Conservation (phyloP, 257 asterid genomes). For the Hygrophila difformis region DNA sequence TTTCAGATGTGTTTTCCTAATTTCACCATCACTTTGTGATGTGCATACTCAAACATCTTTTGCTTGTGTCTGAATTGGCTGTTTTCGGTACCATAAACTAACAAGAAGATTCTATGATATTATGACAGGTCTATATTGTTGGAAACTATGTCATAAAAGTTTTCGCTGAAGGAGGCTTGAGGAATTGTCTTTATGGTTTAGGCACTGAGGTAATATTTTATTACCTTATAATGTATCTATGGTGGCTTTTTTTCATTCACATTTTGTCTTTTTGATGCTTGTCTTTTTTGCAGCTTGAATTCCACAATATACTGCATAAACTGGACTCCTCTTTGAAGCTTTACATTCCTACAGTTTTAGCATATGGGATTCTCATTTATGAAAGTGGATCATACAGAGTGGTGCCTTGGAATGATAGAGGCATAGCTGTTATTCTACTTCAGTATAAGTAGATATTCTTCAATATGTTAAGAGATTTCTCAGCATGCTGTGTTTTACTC, state of each 20-base stretch:
- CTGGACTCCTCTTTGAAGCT: conserved; percentile 59
- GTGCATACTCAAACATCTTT: too few relatives aligned
- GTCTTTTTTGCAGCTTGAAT: conserved; percentile 60
- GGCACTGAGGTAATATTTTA: conserved; percentile 80
- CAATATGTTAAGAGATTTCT: background rate
- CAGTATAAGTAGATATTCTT: background rate
- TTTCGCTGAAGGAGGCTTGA: conserved; percentile 80
- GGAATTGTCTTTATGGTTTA: conserved; percentile 72
- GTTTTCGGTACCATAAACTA: conserved; percentile 6
- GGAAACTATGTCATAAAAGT: conserved; percentile 71
- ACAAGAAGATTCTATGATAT: conserved; percentile 8
- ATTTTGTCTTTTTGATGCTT: conserved; percentile 7
- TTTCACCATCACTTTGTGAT: too few relatives aligned
- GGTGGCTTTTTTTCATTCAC: conserved; percentile 4
- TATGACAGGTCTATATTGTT: conserved; percentile 62
- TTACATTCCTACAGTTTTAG: conserved; percentile 64
- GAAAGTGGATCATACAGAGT: conserved; percentile 57
- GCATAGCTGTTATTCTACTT: conserved; percentile 32
- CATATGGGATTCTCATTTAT: conserved; percentile 71
- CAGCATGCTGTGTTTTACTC: conserved; percentile 12
- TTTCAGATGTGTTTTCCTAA: too few relatives aligned
- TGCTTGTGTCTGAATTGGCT: conserved; percentile 3
- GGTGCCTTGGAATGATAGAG: conserved; percentile 79
- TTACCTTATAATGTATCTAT: conserved; percentile 5
- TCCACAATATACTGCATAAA: conserved; percentile 44